These are phyloP conservation scores for Forsythia suspensa DNA, from an alignment of 257 asterid genomes.

Conservation along the genomic window DNA sequence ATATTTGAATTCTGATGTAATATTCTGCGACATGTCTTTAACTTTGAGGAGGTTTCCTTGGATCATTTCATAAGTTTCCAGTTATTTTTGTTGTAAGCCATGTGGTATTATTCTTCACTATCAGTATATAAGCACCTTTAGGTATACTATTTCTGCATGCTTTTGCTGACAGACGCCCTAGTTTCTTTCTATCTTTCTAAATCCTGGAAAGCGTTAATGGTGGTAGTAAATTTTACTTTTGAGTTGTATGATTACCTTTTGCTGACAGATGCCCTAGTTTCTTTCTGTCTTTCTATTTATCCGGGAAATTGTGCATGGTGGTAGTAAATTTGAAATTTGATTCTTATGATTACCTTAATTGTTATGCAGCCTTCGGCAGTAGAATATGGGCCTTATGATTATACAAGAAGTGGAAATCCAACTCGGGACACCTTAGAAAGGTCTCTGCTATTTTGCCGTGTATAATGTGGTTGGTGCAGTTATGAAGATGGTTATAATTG, in stretches of 20 bases:
- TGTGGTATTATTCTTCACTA: background rate
- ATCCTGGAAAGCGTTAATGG: background rate
- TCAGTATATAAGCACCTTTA: background rate
- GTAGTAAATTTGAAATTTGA: background rate
- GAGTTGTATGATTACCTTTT: background rate
- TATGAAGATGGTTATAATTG: background rate
- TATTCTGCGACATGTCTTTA: background rate
- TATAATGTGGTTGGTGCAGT: slow-evolving; percentile 16
- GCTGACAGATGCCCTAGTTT: background rate
- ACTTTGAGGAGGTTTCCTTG: background rate
- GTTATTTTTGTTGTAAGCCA: background rate
- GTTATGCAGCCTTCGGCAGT: slow-evolving; percentile 84
- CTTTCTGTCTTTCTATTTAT: background rate
- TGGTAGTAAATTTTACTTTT: background rate
- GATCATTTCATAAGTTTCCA: background rate
- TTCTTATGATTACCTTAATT: background rate
- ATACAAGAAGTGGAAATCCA: slow-evolving; percentile 98
- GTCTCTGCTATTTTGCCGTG: slow-evolving; percentile 35
- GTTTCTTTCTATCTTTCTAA: background rate
- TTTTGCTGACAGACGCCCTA: background rate
- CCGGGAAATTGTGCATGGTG: background rate
- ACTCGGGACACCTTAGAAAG: slow-evolving; percentile 88
- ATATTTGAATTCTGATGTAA: background rate
- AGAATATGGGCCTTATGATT: slow-evolving; percentile 76
- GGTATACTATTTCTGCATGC: background rate